These are phyloP conservation scores for Litchi chinensis DNA, from an alignment of 345 rosid genomes.

Conservation along the genomic window DNA sequence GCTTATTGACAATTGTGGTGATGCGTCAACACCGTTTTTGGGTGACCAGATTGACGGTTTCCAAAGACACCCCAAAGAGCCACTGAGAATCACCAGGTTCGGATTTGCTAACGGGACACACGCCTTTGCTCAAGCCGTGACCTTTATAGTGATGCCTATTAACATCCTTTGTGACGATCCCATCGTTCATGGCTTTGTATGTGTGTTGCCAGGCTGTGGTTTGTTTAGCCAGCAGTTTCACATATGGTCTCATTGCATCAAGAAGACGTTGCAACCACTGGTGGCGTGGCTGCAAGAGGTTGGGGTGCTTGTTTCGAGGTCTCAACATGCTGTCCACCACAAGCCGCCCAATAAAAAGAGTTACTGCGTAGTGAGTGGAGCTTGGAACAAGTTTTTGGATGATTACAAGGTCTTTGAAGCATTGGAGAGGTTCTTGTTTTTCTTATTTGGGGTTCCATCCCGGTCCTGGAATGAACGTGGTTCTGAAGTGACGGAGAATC, in stretches of 20 bases:
- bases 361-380: conserved; percentile 88
- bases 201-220: conserved; percentile 59
- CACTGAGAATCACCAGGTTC: conserved; percentile 79
- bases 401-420: conserved; percentile 58
- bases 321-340: conserved; percentile 74
- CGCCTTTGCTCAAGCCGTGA: conserved; percentile 55
- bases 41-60: conserved; percentile 83
- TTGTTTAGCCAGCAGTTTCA: conserved; percentile 95
- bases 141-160: conserved; percentile 65
- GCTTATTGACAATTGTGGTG: conserved; percentile 90
- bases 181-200: conserved; percentile 51
- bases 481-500: too few species aligned
- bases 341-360: conserved; percentile 77
- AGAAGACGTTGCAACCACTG: conserved; percentile 64
- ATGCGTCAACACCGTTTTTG: conserved; percentile 63
- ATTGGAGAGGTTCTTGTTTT: conserved; percentile 68
- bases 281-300: conserved; percentile 72
- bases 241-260: conserved; percentile 92
- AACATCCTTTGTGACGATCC: conserved; percentile 55
- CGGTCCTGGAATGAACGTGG: conserved; percentile 61
- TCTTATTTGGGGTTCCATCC: conserved; percentile 59
- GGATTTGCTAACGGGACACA: conserved; percentile 82
- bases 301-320: conserved; percentile 69
- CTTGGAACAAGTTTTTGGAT: conserved; percentile 75
- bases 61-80: conserved; percentile 90